Evolutionary conservation across 805 yeast genomes (phyloP), one percentile per base, ranked within the genome.

Genomic region (Monosporozyma unispora): DNA sequence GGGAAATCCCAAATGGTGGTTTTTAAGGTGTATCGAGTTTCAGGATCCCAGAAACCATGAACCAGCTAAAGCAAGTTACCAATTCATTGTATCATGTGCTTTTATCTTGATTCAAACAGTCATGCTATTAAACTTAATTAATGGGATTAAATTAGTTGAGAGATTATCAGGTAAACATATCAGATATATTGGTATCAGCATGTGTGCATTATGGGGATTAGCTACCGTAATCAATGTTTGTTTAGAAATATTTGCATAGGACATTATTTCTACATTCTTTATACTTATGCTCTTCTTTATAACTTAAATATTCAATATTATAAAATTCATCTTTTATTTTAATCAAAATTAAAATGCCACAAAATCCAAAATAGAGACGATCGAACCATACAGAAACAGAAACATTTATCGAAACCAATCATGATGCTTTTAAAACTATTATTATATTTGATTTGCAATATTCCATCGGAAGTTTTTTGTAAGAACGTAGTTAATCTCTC

Each of bases 201-300:
- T 63, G 62, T 58, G 66, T 38, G 45, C 47, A 9, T 39, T 59
- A 10, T 63, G 68, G 67, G 57, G 51, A 3, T 10, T 54, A 6
- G 59, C 67, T 3, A 64, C 67, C 1, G 9, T 56, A 8, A 46
- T 50, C 37, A 62, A 63, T 46, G 57, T 64, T 10, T 16, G 58
- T 12, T 39, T 61, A 11, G 68, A 64, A 50, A 39, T 56, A 22
- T 51, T 55, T 29, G 14, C 28, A 19, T 49, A 33, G 25, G n/a
- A n/a, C n/a, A n/a, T n/a, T n/a, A n/a, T n/a, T n/a, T n/a, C 12
- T 16, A 11, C n/a, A 14, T 22, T 25, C 4, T 19, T 8, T n/a
- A 46, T 46, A n/a, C n/a, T n/a, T n/a, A n/a, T n/a, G n/a, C n/a
- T n/a, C n/a, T n/a, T n/a, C n/a, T n/a, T n/a, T n/a, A n/a, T n/a